A percentile compares a stretch with the other conserved stretches of the same genome.
Evolutionary conservation across 2,329 filamentous ascomycete species (phyloP).

Genomic region (Fusarium concolor): DNA sequence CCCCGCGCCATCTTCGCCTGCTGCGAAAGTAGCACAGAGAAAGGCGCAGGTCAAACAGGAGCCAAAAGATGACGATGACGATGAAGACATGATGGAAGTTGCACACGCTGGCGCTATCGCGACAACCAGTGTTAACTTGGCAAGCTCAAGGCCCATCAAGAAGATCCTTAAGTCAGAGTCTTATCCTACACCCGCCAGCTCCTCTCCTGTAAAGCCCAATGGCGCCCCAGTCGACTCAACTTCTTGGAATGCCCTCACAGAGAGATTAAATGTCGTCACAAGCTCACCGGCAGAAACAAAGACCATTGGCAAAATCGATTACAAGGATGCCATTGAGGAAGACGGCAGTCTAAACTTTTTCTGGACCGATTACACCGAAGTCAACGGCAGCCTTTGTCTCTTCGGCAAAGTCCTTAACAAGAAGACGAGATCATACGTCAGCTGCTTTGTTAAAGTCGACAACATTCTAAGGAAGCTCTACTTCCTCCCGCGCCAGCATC

Average conservation of each 20-base stretch:
- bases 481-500: conserved; percentile 83
- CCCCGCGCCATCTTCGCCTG: conserved; percentile 86
- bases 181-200: conserved; percentile 78
- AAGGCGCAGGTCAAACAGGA: conserved; percentile 68
- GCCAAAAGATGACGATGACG: conserved; percentile 74
- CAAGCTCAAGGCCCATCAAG: conserved; percentile 77
- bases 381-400: conserved; percentile 90
- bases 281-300: conserved; percentile 73
- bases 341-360: conserved; percentile 95
- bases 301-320: conserved; percentile 81
- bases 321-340: conserved; percentile 88
- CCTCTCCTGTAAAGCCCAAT: conserved; percentile 75
- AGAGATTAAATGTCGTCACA: conserved; percentile 86
- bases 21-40: conserved; percentile 80
- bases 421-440: conserved; percentile 80
- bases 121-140: conserved; percentile 82
- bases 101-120: conserved; percentile 78
- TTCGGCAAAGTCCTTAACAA: conserved; percentile 98
- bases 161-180: conserved; percentile 76
- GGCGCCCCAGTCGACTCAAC: conserved; percentile 77
- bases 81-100: conserved; percentile 89
- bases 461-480: conserved; percentile 93
- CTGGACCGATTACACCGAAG: conserved; percentile 95
- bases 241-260: conserved; percentile 88
- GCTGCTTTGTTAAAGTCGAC: conserved; percentile 95